phyloP scores from a whole-genome alignment of 2,329 filamentous ascomycete species.

The Alternaria ventricosa region DNA sequence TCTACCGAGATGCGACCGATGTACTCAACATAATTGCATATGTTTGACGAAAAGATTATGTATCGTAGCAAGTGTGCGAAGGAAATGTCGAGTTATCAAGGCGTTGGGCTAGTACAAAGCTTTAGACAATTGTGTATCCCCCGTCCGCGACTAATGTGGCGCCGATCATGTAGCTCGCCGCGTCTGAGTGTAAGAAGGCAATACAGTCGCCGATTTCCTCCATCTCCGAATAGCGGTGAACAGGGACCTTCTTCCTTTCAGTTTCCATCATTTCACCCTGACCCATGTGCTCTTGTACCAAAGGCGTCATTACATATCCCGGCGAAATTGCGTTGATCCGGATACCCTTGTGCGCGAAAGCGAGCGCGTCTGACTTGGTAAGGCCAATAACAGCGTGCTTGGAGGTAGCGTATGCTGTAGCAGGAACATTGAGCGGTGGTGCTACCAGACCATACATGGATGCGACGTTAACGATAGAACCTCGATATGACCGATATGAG shows the following conservation, averaged over 20 bases:
- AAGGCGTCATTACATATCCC: conserved; percentile 55
- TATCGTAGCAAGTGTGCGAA: not conserved
- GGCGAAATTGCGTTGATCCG: conserved; percentile 69
- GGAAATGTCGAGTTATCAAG: not conserved
- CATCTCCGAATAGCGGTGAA: conserved; percentile 60
- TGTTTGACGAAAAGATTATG: not conserved
- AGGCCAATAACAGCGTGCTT: conserved; percentile 64
- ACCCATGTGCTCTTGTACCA: conserved; percentile 37
- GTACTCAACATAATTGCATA: not conserved
- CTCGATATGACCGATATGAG: conserved; percentile 50
- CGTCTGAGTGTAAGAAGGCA: conserved; percentile 73
- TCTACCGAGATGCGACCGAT: not conserved
- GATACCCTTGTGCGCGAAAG: conserved; percentile 60
- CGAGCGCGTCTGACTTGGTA: conserved; percentile 61
- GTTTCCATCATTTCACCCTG: conserved; percentile 40
- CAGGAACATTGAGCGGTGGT: conserved; percentile 40
- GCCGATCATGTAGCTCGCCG: conserved; percentile 74
- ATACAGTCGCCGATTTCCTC: conserved; percentile 74
- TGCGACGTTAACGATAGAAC: conserved; percentile 62
- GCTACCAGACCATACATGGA: conserved; percentile 60
- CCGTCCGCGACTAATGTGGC: conserved; percentile 72
- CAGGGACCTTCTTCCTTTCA: conserved; percentile 51
- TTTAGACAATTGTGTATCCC: conserved; percentile 33
- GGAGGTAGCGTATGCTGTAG: conserved; percentile 58
- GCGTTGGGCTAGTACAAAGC: not conserved